Evolutionary conservation across 2,329 filamentous ascomycete species (phyloP).

Genomic region (Pestalotiopsis sp.): DNA sequence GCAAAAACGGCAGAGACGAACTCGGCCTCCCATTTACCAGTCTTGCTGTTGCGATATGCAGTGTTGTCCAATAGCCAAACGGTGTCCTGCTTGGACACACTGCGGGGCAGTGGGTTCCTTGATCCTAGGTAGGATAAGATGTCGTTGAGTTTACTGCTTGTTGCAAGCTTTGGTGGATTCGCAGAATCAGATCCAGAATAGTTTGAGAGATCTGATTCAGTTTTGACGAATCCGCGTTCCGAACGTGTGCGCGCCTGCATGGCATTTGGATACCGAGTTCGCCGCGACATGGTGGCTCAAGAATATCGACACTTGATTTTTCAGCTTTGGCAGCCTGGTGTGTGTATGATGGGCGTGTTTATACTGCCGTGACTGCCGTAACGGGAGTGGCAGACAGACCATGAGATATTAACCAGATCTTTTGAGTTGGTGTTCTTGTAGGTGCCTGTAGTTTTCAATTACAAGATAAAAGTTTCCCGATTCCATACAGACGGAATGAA

Average conservation of each 20-base stretch:
- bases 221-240: slow-evolving; percentile 50
- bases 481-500: background rate
- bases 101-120: slow-evolving; percentile 60
- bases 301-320: background rate
- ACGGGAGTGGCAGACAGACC: no score
- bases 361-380: background rate
- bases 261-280: slow-evolving; percentile 28
- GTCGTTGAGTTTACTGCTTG: slow-evolving; percentile 33
- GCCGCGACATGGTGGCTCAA: slow-evolving; percentile 23
- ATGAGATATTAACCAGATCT: no score
- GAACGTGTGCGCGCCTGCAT: slow-evolving; percentile 55
- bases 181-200: slow-evolving; percentile 31
- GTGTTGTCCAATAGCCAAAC: slow-evolving; percentile 94
- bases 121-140: slow-evolving; percentile 54
- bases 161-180: slow-evolving; percentile 20
- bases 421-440: no score
- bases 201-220: slow-evolving; percentile 50
- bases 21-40: slow-evolving; percentile 73
- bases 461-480: no score
- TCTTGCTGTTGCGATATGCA: slow-evolving; percentile 63
- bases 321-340: background rate
- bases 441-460: no score
- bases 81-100: slow-evolving; percentile 66
- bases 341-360: background rate
- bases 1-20: slow-evolving; percentile 84